phyloP scores from a whole-genome alignment of 179 eudicot genomes.

The Beta corolliflora region DNA sequence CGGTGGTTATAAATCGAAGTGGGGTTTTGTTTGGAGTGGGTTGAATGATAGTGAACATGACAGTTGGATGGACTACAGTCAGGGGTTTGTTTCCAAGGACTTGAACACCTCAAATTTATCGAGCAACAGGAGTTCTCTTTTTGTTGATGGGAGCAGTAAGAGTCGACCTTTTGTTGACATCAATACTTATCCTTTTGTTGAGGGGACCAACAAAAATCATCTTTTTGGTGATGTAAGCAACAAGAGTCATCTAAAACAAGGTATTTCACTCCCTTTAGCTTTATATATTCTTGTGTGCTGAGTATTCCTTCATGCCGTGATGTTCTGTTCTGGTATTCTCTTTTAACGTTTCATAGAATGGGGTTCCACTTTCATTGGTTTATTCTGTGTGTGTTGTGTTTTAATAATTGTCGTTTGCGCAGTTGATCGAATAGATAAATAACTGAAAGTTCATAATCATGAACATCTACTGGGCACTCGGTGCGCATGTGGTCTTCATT shows the following conservation, averaged over 20 bases:
- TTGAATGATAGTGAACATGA: slow-evolving; percentile 44
- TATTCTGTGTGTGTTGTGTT: neutral
- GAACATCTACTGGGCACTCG: neutral
- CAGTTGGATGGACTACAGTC: slow-evolving; percentile 38
- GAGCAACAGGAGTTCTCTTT: slow-evolving; percentile 28
- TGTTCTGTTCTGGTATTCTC: neutral
- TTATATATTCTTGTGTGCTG: neutral
- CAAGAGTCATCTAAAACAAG: slow-evolving; percentile 38
- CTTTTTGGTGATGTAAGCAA: slow-evolving; percentile 21
- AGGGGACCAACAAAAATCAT: slow-evolving; percentile 15
- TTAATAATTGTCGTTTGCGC: neutral
- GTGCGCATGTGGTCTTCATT: neutral
- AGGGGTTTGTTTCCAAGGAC: slow-evolving; percentile 42
- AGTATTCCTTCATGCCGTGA: neutral
- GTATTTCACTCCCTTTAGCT: slow-evolving; percentile 32
- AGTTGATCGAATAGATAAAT: neutral
- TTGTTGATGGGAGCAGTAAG: slow-evolving; percentile 18
- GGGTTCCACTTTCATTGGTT: neutral
- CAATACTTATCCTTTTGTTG: slow-evolving; percentile 2
- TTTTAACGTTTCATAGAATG: neutral
- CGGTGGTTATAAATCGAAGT: slow-evolving; percentile 42
- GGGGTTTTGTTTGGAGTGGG: slow-evolving; percentile 50
- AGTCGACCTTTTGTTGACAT: slow-evolving; percentile 17
- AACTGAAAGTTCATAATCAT: neutral
- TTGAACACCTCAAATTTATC: slow-evolving; percentile 32